A percentile compares a stretch with the other conserved stretches of the same genome.
These are phyloP conservation scores for Tricholoma bakamatsutake DNA, from an alignment of 768 basidiomycete genomes.

Conservation along the genomic window DNA sequence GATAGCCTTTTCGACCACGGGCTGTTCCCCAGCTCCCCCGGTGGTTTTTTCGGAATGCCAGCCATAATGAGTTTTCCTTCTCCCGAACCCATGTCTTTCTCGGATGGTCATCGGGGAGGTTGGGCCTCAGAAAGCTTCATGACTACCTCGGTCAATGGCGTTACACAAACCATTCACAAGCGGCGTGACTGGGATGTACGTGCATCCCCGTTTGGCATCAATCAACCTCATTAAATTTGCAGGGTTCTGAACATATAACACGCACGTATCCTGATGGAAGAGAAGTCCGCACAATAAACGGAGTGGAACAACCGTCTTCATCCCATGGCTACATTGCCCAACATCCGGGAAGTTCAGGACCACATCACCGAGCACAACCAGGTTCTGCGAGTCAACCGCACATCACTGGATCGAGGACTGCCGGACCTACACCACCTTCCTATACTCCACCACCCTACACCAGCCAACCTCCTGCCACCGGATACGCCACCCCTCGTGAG, in stretches of 20 bases:
- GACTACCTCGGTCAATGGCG: constrained; percentile 59
- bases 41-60: constrained; percentile 17
- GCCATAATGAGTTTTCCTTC: constrained; percentile 20
- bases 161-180: constrained; percentile 54
- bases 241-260: constrained; percentile 76
- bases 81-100: constrained; percentile 23
- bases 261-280: constrained; percentile 63
- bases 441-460: constrained; percentile 23
- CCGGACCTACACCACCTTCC: constrained; percentile 14
- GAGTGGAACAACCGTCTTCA: constrained; percentile 40
- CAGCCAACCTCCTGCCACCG: constrained; percentile 2
- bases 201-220: constrained; percentile 7
- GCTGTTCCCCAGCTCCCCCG: constrained; percentile 22
- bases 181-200: constrained; percentile 54
- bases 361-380: constrained; percentile 13
- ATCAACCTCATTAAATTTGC: constrained; percentile 2
- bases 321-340: constrained; percentile 23
- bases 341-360: constrained; percentile 9
- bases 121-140: constrained; percentile 54
- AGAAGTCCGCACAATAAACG: constrained; percentile 62
- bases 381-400: constrained; percentile 12
- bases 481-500: constrained; percentile 16
- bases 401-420: constrained; percentile 15
- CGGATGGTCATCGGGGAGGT: constrained; percentile 20
- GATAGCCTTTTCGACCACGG: constrained; percentile 28